Base-by-base conservation (phyloP, 2,329 filamentous ascomycete species). In the Xylariaceae sp. region DNA sequence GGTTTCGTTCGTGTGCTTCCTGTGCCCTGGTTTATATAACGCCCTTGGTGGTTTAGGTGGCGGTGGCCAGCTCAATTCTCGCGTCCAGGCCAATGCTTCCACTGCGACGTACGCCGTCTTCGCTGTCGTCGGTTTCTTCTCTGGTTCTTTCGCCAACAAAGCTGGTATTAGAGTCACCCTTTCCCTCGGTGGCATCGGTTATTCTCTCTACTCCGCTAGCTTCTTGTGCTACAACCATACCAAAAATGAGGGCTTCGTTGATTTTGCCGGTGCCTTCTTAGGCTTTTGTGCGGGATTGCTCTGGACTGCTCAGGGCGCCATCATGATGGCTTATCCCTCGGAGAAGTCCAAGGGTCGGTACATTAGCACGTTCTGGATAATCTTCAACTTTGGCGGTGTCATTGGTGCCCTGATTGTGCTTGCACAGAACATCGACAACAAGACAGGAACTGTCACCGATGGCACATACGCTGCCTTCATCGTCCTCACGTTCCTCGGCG, bases 351-450 rank as follows among this genome's bases (percentile, higher is more conserved):
- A 96, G 79, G 92, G 92, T 37, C 86, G 87, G 55, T 96, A 92
- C 72, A 96, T 96, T 70, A 89, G 89, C 56, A 86, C 85, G 77
- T 96, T 96, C 75, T 96, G 92, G 92, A 86, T 92, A 71, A 95
- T 97, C 67, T 97, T 96, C 81, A 96, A 96, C 73, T 73, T 92
- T 54, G 92, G 92, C 64, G 92, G 86, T 65, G 92, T 96, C 57
- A 91, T 97, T 71, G 92, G 92, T 58, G 85, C 87, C 66, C 73
- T 87, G 64, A 89, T 91, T 57, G 87, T 87, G n/a, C 81, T 91
- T 4, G 88, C 81, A 58, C 81, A 89, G 71, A 90, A 89, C 73
- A 81, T 89, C 67, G 71, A 89, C 74, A 80, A 76, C 54, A 79
- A 70, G 11, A 73, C 33, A 29, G 66, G 67, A 40, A 74, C 72